Conservation (phyloP, 148 eudicot genomes). For the Euryodendron excelsum region DNA sequence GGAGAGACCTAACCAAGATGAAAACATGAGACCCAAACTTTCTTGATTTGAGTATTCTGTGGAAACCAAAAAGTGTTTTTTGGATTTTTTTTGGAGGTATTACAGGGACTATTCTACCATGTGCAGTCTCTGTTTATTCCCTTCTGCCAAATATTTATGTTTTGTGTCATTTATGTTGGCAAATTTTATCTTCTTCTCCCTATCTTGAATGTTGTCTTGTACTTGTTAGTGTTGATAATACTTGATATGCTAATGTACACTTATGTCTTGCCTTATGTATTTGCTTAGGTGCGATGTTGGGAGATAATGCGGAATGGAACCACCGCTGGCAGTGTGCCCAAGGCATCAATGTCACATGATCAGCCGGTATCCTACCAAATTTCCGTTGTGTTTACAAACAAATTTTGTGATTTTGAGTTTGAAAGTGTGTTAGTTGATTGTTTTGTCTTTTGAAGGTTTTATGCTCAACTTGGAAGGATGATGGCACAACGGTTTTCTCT, state of each 20-base stretch:
- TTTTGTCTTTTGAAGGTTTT: slow-evolving; percentile 50
- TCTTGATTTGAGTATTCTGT: background rate
- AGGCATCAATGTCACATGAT: slow-evolving; percentile 80
- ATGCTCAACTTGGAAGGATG: slow-evolving; percentile 97
- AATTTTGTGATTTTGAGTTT: background rate
- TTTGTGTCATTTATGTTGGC: background rate
- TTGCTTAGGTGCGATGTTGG: slow-evolving; percentile 81
- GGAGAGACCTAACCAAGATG: background rate
- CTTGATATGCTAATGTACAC: background rate
- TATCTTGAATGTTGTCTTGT: background rate
- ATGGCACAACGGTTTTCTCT: slow-evolving; percentile 88
- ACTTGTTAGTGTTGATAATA: background rate
- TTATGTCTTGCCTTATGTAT: background rate
- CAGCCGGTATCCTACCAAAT: slow-evolving; percentile 58
- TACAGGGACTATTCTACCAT: background rate
- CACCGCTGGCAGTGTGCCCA: slow-evolving; percentile 48
- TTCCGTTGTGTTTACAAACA: background rate
- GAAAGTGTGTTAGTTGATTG: background rate
- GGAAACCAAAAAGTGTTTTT: background rate
- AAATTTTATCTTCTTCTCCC: background rate
- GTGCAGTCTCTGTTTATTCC: background rate
- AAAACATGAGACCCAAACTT: background rate
- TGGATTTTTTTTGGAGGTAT: background rate
- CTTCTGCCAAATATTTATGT: background rate
- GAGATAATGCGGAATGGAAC: slow-evolving; percentile 68